Evolutionary conservation across 225 moss, liverwort and hornwort genomes (phyloP).

Genomic region (Bryum argenteum): DNA sequence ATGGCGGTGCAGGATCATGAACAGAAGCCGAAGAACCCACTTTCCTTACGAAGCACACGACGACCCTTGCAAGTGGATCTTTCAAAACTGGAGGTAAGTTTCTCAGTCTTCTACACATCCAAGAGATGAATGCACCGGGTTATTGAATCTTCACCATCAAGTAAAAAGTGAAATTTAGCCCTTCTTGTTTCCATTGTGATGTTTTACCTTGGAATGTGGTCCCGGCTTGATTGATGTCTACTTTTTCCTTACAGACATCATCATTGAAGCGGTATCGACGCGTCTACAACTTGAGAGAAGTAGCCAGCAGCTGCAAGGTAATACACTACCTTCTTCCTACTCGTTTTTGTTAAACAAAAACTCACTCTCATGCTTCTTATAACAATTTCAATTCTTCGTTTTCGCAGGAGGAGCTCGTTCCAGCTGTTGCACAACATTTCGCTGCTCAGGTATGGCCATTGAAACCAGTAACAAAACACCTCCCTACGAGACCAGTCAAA

Average conservation of each 20-base stretch:
- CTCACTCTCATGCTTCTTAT: neutral
- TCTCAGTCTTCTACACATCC: neutral
- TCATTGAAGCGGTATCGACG: conserved; percentile 77
- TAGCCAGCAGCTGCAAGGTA: conserved; percentile 80
- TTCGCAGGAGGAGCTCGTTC: conserved; percentile 91
- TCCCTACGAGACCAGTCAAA: too few species aligned
- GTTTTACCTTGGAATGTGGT: neutral
- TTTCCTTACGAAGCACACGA: conserved; percentile 64
- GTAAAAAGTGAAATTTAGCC: neutral
- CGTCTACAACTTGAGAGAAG: conserved; percentile 79
- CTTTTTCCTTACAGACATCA: conserved; percentile 54
- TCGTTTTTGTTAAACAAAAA: neutral
- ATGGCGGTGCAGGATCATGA: conserved; percentile 60
- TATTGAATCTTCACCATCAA: neutral
- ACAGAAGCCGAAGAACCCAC: conserved; percentile 60
- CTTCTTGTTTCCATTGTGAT: neutral
- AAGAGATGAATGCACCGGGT: neutral
- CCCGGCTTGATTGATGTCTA: neutral
- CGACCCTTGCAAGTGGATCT: conserved; percentile 75
- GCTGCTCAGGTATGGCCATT: conserved; percentile 62
- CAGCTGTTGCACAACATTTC: conserved; percentile 91
- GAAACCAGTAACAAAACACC: too few species aligned
- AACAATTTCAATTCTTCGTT: neutral
- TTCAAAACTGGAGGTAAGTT: conserved; percentile 69
- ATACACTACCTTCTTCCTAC: neutral